Conservation (phyloP, 768 basidiomycete species). For the Scleroderma bovista region DNA sequence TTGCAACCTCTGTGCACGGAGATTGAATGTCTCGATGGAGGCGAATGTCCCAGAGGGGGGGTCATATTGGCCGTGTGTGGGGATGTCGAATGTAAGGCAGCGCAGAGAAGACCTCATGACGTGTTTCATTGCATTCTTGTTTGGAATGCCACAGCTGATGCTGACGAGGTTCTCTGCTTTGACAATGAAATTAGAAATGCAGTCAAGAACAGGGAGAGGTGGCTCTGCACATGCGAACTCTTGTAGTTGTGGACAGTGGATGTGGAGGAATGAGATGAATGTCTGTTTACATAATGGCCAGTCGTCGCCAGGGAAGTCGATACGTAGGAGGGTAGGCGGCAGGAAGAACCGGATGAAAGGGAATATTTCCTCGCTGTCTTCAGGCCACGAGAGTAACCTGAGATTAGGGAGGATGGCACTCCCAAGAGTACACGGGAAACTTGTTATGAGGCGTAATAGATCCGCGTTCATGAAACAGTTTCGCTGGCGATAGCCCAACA, state of each 20-base stretch:
- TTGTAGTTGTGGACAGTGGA: not conserved
- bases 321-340: not conserved
- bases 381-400: not conserved
- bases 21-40: not conserved
- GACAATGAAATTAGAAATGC: conserved; percentile 1
- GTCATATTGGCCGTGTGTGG: not conserved
- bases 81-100: not conserved
- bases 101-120: not conserved
- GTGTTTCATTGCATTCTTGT: conserved; percentile 1
- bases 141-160: not conserved
- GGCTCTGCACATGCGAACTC: not conserved
- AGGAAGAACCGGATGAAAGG: conserved; percentile 1
- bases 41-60: not conserved
- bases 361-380: not conserved
- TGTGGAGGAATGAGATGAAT: conserved; percentile 4
- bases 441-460: not conserved
- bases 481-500: not conserved
- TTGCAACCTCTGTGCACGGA: not conserved
- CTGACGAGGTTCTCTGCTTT: not conserved
- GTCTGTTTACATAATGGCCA: conserved; percentile 2
- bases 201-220: not conserved
- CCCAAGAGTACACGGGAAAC: not conserved
- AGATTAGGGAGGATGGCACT: conserved; percentile 2
- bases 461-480: not conserved
- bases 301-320: not conserved